phyloP scores from a whole-genome alignment of 2,329 filamentous ascomycete genomes.

The Ophiostoma perfectum region DNA sequence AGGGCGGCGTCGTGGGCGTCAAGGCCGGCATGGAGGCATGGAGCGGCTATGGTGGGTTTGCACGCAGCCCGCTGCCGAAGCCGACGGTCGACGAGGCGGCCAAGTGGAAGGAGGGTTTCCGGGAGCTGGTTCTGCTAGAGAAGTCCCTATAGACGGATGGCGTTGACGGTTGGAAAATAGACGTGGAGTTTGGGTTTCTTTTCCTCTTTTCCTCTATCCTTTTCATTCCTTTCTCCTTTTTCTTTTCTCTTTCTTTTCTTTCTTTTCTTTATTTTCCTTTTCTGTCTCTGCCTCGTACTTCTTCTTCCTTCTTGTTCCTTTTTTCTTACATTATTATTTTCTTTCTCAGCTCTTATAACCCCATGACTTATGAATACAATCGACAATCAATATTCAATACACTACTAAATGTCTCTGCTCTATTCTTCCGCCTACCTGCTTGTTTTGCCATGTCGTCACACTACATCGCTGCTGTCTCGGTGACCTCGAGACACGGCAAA shows the following conservation, averaged over 20 bases:
- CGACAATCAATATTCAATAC: no score
- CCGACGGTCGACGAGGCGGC: conserved; percentile 45
- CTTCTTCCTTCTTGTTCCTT: background rate
- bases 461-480: background rate
- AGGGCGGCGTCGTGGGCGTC: conserved; percentile 65
- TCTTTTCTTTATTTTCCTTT: background rate
- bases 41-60: conserved; percentile 59
- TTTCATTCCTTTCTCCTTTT: background rate
- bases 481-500: background rate
- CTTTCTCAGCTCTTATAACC: background rate
- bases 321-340: background rate
- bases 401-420: background rate
- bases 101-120: conserved; percentile 52
- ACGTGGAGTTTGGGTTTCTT: conserved; percentile 12
- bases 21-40: conserved; percentile 63
- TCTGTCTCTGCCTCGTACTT: background rate
- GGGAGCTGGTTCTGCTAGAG: conserved; percentile 48
- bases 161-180: conserved; percentile 2
- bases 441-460: background rate
- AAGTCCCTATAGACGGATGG: conserved; percentile 39
- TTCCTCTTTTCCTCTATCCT: background rate
- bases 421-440: background rate
- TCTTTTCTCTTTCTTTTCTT: background rate
- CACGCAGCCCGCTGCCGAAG: conserved; percentile 46
- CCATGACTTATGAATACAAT: background rate